Base-by-base conservation (phyloP, 371 early-diverging fungal species). In the Conidiobolus incongruus region DNA sequence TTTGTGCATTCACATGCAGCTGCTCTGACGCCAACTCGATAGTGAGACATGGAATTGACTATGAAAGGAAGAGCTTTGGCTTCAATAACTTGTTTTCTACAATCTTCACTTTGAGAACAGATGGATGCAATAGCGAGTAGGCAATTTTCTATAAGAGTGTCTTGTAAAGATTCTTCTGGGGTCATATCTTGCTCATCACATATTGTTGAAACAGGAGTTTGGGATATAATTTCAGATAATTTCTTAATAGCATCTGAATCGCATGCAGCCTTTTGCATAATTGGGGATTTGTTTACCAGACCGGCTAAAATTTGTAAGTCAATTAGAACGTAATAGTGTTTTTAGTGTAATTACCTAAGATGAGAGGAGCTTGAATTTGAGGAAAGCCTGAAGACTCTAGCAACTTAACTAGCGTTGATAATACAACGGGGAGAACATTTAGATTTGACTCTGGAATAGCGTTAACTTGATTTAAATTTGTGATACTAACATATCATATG, bases 1-100 rank as follows among this genome's bases (percentile, higher is more conserved):
- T 73, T 63, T 5, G 77, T 67, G 46, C 81, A 83, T 48, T 79
- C 70, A 50, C 87, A 85, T 2, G 87, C 83, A 0, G 86, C 86
- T 1, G 67, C 54, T 3, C 87, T 66, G 22, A 86, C 65, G 15
- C 66, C 65, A 2, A 61, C 55, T 8, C 58, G 53, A 16, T 62
- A 60, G 52, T 72, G 69, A 10, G 65, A 62, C 52, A 89, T 58
- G n/a, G 73, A 73, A 3, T 58, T 41, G 1, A 84, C 76, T 29
- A 85, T 76, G 42, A 66, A 62, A 6, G 83, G 77, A 3, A 89
- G 64, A 4, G 81, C 62, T 44, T 81, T 81, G 16, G 72, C 63
- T 34, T 80, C 79, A 46, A 89, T 78, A 1, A 59, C 68, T 53
- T 76, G 73, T 39, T 72, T 75, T 29, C 87, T 72, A 44, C 77